Evolutionary conservation across 345 rosid species (phyloP).

Genomic region (Brassica juncea): DNA sequence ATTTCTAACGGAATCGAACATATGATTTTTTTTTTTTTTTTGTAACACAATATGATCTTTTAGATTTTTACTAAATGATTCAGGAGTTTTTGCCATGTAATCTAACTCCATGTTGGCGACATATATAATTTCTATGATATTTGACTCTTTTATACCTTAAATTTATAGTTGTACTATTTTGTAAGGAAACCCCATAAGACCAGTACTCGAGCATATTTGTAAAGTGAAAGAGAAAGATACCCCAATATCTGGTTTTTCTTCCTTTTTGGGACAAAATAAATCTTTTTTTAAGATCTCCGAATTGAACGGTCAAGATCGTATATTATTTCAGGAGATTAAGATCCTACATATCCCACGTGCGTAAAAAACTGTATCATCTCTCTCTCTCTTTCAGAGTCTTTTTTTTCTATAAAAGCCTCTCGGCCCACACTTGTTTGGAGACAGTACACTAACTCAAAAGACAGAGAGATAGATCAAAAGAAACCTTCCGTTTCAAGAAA

Average conservation of each 20-base stretch:
- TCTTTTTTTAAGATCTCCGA: not conserved
- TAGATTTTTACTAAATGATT: no score
- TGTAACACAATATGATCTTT: no score
- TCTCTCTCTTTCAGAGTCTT: constrained; percentile 19
- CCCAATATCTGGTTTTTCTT: not conserved
- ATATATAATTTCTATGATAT: not conserved
- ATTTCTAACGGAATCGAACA: no score
- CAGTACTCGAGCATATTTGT: no score
- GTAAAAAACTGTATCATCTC: not conserved
- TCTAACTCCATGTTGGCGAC: not conserved
- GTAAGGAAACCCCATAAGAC: no score
- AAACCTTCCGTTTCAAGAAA: constrained; percentile 39
- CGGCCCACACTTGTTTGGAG: constrained; percentile 22
- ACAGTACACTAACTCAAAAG: constrained; percentile 27
- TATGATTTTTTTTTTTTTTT: no score
- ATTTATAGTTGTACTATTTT: not conserved
- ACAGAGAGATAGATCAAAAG: not conserved
- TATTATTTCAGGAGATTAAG: constrained; percentile 21
- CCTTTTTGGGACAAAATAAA: constrained; percentile 3
- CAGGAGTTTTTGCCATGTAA: no score
- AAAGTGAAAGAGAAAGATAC: constrained; percentile 17
- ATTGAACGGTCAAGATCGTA: constrained; percentile 35
- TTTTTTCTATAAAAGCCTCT: constrained; percentile 37
- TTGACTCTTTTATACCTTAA: not conserved
- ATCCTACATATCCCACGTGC: constrained; percentile 37